A percentile compares a stretch with the other conserved stretches of the same genome.
These are phyloP conservation scores for Staphylotrichum longicolle DNA, from an alignment of 495 filamentous ascomycete species.

Conservation along the genomic window DNA sequence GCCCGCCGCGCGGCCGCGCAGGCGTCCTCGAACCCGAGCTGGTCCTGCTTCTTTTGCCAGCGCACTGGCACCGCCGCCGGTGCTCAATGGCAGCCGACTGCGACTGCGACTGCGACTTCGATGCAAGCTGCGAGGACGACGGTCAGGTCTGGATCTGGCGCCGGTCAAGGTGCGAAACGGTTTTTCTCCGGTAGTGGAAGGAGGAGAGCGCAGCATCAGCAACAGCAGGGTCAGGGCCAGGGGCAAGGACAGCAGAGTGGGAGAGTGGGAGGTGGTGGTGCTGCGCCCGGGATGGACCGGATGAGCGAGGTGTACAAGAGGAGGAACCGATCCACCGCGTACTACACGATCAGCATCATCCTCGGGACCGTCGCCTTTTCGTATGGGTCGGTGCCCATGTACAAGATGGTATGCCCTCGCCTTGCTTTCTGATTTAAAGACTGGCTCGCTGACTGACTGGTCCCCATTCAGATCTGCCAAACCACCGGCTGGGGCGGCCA, in stretches of 20 bases:
- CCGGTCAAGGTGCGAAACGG: conserved; percentile 14
- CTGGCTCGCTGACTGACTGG: neutral
- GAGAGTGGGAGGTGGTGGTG: neutral
- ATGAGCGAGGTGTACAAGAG: conserved; percentile 54
- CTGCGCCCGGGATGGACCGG: conserved; percentile 52
- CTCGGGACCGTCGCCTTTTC: conserved; percentile 87
- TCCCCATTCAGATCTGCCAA: conserved; percentile 73
- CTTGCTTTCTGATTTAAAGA: neutral
- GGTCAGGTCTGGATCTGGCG: neutral
- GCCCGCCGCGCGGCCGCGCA: conserved; percentile 15
- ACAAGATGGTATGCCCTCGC: conserved; percentile 75
- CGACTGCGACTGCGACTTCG: neutral
- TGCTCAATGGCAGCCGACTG: conserved; percentile 20
- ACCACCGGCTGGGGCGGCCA: conserved; percentile 95
- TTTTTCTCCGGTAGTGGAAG: conserved; percentile 27
- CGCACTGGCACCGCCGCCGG: conserved; percentile 15
- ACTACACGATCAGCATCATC: conserved; percentile 80
- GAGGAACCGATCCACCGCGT: conserved; percentile 61
- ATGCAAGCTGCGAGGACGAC: neutral
- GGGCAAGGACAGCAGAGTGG: conserved; percentile 18
- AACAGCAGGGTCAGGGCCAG: conserved; percentile 4
- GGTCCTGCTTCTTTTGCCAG: conserved; percentile 27
- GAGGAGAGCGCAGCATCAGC: conserved; percentile 20
- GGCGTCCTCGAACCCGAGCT: conserved; percentile 5
- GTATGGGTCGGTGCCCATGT: conserved; percentile 94